Evolutionary conservation across 352 stramenopile genomes (phyloP), one percentile per base, ranked within the genome.

Genomic region (Phytophthora boehmeriae): DNA sequence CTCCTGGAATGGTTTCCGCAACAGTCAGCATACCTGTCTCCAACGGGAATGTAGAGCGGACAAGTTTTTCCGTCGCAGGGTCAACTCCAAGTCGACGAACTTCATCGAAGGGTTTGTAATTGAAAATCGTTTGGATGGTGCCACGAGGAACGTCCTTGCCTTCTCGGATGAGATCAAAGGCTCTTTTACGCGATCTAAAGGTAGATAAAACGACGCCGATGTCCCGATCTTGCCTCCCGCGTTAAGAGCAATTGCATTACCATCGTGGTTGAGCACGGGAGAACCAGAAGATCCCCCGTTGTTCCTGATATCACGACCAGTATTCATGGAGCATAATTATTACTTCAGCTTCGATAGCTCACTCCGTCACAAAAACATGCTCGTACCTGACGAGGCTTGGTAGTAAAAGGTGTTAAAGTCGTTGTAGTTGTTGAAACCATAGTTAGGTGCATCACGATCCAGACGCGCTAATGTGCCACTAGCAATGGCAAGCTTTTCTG

Each of bases 341-440:
- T 14, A 19, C 14, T 14, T 19, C 34, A 41, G 0, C 3, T 2
- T 14, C 9, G 11, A 41, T 44, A 22, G 9, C n/a, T 11, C 16
- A 17, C 38, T 22, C 20, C n/a, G 0, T 4, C 13, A 17, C 6
- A 22, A 16, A 44, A 4, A 17, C n/a, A 22, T 44, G 5, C 28
- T 16, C 35, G 34, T 71, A 77, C 79, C 80, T 13, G 88, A 96
- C 19, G 88, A 95, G 36, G 92, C 91, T 52, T 93, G 84, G 55
- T 93, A 93, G 75, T 98, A 98, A 67, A 98, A 98, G 44, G 91
- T 98, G 70, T 97, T 97, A 50, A 97, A 96, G 62, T 98, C 93
- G 63, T 95, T 96, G 86, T 97, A 98, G 55, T 78, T 95, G 63
- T 95, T 95, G 51, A 68, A 89, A 6, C 87, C 88, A 46, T 98